phyloP scores from a whole-genome alignment of 441 rosid genomes.

The Raphanus hybrid region DNA sequence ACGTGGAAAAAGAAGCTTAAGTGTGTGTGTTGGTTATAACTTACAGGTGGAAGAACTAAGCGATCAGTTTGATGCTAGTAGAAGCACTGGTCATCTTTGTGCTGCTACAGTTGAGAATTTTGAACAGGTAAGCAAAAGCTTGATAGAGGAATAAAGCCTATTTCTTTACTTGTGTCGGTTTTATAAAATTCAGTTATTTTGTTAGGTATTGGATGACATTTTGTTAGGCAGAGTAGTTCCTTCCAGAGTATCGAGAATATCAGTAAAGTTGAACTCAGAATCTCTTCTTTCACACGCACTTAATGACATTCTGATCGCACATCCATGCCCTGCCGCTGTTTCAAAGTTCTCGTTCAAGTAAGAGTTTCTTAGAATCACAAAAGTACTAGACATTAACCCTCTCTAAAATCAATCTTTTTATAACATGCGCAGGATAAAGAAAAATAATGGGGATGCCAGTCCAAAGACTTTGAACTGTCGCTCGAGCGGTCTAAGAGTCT shows the following conservation, averaged over 20 bases:
- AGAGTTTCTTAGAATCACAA: conserved; percentile 21
- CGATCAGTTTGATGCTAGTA: conserved; percentile 81
- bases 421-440: conserved; percentile 53
- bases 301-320: conserved; percentile 76
- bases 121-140: conserved; percentile 62
- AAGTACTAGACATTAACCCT: not conserved
- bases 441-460: conserved; percentile 48
- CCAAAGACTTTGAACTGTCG: conserved; percentile 64
- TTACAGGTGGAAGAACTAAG: conserved; percentile 66
- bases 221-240: conserved; percentile 58
- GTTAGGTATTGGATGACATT: conserved; percentile 75
- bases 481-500: conserved; percentile 91
- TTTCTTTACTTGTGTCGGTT: not conserved
- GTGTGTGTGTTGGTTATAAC: conserved; percentile 8
- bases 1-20: conserved; percentile 5
- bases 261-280: conserved; percentile 64
- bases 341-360: conserved; percentile 90
- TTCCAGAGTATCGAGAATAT: conserved; percentile 62
- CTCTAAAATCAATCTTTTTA: not conserved
- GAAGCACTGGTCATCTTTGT: conserved; percentile 90
- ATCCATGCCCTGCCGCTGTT: conserved; percentile 85
- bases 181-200: conserved; percentile 23
- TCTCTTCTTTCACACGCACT: conserved; percentile 63
- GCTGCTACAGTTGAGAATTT: conserved; percentile 82
- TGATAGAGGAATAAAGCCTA: not conserved